Conservation (phyloP, 2,329 filamentous ascomycete genomes). For the Scedosporium apiospermum region DNA sequence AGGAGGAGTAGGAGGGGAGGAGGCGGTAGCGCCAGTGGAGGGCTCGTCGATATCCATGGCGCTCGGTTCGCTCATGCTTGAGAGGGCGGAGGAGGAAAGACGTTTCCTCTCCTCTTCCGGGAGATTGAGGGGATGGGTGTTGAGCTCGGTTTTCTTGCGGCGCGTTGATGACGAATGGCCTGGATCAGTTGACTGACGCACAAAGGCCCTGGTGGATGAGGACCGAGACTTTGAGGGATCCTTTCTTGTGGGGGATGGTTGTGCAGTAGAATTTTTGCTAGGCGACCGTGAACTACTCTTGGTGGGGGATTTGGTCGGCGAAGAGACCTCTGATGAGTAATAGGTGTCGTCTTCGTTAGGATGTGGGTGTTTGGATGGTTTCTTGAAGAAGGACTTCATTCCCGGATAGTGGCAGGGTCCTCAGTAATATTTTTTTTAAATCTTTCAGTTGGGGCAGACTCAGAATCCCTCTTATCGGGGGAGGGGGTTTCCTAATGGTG, state of each 20-base stretch:
- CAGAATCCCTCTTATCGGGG: conserved; percentile 4
- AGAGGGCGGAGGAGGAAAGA: conserved; percentile 59
- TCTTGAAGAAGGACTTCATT: conserved; percentile 8
- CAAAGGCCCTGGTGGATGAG: conserved; percentile 29
- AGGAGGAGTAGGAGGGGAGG: conserved; percentile 36
- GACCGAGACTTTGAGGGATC: conserved; percentile 27
- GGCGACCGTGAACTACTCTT: conserved; percentile 17
- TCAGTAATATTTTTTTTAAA: conserved; percentile 1
- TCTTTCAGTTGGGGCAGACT: background rate
- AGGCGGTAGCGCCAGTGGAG: conserved; percentile 32
- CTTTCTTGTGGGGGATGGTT: conserved; percentile 15
- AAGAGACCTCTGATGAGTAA: conserved; percentile 2
- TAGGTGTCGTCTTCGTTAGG: background rate
- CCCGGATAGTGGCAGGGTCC: background rate
- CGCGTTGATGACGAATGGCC: conserved; percentile 31
- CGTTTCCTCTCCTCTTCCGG: conserved; percentile 81
- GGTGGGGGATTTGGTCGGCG: conserved; percentile 5
- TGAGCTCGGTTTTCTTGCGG: conserved; percentile 49
- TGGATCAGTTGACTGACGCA: conserved; percentile 38
- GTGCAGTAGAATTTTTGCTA: conserved; percentile 23
- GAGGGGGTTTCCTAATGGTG: conserved; percentile 2
- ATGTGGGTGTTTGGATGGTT: conserved; percentile 5
- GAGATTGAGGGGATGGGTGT: conserved; percentile 82
- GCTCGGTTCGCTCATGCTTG: conserved; percentile 50
- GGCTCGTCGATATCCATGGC: conserved; percentile 74